These are phyloP conservation scores for Erodium moschatum DNA, from an alignment of 441 rosid species.

Conservation along the genomic window DNA sequence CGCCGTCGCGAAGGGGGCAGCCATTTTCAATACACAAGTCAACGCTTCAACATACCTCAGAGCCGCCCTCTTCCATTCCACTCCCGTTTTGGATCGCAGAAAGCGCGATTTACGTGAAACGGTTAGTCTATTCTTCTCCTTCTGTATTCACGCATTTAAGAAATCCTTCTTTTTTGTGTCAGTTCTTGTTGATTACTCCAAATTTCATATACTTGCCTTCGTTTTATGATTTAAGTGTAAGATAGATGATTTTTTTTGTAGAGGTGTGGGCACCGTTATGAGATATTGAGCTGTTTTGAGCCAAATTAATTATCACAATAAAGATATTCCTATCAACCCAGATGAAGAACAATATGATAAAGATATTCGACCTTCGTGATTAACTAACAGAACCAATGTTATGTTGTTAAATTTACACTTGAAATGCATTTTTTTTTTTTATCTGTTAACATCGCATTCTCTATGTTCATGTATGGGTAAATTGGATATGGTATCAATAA, in stretches of 20 bases:
- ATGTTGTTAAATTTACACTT: not conserved
- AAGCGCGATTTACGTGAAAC: constrained; percentile 51
- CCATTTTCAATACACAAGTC: constrained; percentile 33
- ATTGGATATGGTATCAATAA: too few species aligned
- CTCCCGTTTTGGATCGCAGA: constrained; percentile 63
- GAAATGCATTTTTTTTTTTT: not conserved
- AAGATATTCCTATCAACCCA: too few species aligned
- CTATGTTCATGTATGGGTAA: too few species aligned
- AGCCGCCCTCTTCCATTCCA: constrained; percentile 57
- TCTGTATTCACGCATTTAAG: not conserved
- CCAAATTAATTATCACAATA: too few species aligned
- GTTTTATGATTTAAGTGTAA: not conserved
- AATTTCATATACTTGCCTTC: not conserved
- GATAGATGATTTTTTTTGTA: too few species aligned
- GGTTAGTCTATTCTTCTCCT: constrained; percentile 29
- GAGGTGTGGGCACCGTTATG: too few species aligned
- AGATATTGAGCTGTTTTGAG: too few species aligned
- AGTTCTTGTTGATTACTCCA: not conserved
- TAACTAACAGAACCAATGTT: not conserved
- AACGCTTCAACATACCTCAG: constrained; percentile 25
- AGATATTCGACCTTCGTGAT: too few species aligned
- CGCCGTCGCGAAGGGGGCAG: constrained; percentile 30
- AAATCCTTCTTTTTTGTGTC: not conserved
- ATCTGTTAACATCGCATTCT: too few species aligned
- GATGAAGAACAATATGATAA: too few species aligned